These are phyloP conservation scores for Metschnikowia koreensis DNA, from an alignment of 805 yeast genomes.

Conservation along the genomic window DNA sequence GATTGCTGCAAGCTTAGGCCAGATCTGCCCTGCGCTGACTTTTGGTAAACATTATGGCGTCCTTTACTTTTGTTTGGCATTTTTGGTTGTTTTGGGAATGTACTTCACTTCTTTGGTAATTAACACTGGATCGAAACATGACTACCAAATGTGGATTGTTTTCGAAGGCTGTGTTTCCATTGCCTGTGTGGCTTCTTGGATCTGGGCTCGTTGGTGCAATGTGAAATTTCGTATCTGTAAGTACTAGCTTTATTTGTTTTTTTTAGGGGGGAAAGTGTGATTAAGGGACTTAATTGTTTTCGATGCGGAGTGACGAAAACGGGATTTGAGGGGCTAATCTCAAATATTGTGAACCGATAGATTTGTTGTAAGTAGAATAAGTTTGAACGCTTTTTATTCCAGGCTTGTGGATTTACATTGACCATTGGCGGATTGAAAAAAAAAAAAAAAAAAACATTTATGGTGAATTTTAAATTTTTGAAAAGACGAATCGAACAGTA, in stretches of 20 bases:
- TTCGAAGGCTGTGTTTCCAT: slow-evolving; percentile 12
- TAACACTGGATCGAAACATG: slow-evolving; percentile 10
- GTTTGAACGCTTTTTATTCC: no score
- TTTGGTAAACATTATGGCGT: slow-evolving; percentile 73
- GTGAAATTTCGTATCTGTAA: slow-evolving; percentile 14
- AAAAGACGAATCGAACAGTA: no score
- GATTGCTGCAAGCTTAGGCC: slow-evolving; percentile 66
- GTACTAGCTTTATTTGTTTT: slow-evolving; percentile 3
- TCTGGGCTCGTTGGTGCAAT: slow-evolving; percentile 16
- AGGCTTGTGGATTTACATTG: no score
- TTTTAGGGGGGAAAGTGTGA: no score
- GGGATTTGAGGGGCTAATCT: no score
- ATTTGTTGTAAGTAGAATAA: no score
- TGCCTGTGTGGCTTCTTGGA: slow-evolving; percentile 12
- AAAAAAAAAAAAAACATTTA: no score
- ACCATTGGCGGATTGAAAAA: no score
- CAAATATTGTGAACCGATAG: no score
- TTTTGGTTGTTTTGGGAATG: slow-evolving; percentile 14
- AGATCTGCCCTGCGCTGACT: slow-evolving; percentile 56
- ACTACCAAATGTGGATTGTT: slow-evolving; percentile 14
- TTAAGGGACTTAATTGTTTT: no score
- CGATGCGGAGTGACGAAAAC: no score
- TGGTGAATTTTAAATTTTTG: no score
- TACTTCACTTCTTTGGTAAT: slow-evolving; percentile 14
- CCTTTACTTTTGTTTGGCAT: slow-evolving; percentile 38